A percentile compares a stretch with the other conserved stretches of the same genome.
Evolutionary conservation across 257 asterid genomes (phyloP).

Genomic region (Cruciata laevipes): DNA sequence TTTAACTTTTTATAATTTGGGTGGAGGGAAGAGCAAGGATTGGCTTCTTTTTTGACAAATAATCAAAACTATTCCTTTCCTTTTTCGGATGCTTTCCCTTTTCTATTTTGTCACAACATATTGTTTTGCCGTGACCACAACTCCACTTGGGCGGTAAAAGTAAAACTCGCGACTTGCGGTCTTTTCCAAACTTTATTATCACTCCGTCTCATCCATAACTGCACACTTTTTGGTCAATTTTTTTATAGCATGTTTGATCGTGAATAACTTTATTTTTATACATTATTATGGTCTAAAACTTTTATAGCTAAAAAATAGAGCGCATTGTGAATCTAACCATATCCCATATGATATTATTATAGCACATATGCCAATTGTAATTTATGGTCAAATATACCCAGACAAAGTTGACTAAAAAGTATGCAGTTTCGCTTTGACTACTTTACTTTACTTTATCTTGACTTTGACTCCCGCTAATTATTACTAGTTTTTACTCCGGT

Average conservation of each 20-base stretch:
- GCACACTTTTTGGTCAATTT: no score
- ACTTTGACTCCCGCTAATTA: not conserved
- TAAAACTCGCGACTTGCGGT: not conserved
- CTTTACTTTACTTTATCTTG: not conserved
- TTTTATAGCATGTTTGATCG: no score
- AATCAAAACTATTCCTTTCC: constrained; percentile 28
- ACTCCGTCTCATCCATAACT: not conserved
- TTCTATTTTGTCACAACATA: constrained; percentile 31
- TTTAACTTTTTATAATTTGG: not conserved
- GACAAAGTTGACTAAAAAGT: no score
- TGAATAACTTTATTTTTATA: no score
- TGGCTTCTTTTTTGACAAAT: not conserved
- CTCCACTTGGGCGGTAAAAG: constrained; percentile 33
- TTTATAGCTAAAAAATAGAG: no score
- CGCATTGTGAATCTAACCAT: no score
- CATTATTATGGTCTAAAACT: no score
- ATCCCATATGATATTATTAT: no score
- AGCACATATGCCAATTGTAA: no score
- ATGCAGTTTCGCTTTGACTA: no score
- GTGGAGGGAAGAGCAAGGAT: not conserved
- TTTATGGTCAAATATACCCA: no score
- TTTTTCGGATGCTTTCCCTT: constrained; percentile 48
- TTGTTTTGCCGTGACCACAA: constrained; percentile 55
- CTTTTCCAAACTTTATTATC: not conserved
- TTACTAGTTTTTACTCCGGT: not conserved